phyloP scores from a whole-genome alignment of 768 basidiomycete genomes.

The Tylopilus plumbeoviolaceoides region DNA sequence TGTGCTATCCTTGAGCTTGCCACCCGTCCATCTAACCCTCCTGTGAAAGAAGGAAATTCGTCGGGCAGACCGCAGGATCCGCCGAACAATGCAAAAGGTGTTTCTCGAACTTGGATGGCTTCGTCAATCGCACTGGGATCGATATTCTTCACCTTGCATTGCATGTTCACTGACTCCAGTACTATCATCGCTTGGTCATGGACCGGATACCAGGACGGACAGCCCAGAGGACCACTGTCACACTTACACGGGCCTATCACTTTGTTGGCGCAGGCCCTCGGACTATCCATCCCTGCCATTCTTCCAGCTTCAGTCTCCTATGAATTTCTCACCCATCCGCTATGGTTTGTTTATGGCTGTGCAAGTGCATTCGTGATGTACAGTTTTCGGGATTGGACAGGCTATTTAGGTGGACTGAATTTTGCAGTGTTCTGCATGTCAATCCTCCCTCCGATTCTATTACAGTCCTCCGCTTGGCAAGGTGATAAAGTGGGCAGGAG shows the following conservation, averaged over 20 bases:
- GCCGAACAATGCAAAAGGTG: conserved; percentile 10
- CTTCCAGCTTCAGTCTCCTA: conserved; percentile 19
- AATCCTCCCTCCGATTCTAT: conserved; percentile 51
- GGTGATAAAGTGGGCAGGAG: conserved; percentile 43
- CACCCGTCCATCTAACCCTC: conserved; percentile 34
- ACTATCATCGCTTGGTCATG: conserved; percentile 85
- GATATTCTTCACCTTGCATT: conserved; percentile 68
- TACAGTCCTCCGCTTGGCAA: conserved; percentile 37
- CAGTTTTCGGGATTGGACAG: conserved; percentile 58
- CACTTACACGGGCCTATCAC: conserved; percentile 69
- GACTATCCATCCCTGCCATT: conserved; percentile 42
- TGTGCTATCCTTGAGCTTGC: conserved; percentile 56
- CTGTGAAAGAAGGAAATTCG: conserved; percentile 3
- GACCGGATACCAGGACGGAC: conserved; percentile 72
- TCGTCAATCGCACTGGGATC: conserved; percentile 59
- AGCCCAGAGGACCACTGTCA: conserved; percentile 65
- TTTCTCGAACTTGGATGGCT: conserved; percentile 32
- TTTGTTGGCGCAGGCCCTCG: conserved; percentile 56
- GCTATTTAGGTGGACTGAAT: conserved; percentile 64
- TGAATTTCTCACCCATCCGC: conserved; percentile 39
- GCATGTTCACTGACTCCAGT: conserved; percentile 68
- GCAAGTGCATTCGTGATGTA: conserved; percentile 55
- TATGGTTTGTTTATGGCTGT: conserved; percentile 55
- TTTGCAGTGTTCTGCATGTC: conserved; percentile 64
- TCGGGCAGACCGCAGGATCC: background rate